Evolutionary conservation across 441 rosid genomes (phyloP), one percentile per base, ranked within the genome.

Genomic region (Arabidopsis hybrid): DNA sequence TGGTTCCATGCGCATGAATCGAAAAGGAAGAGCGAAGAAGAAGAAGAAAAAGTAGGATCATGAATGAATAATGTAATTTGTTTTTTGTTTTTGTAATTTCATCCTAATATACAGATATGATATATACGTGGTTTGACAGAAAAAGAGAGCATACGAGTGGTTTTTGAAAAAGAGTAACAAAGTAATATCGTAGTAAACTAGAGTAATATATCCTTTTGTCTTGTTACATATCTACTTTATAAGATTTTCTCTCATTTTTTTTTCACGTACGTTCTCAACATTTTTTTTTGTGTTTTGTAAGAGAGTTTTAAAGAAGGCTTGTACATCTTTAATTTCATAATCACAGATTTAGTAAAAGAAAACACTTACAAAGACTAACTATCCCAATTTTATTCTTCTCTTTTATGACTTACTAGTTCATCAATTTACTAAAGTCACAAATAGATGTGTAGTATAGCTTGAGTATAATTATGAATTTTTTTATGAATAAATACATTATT

Each of bases 1-100:
- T 95, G 73, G 97, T 91, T 45, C 96, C 85, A 39, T 95, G 99
- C 78, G 89, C 85, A 29, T 95, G 84, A 86, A 6, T n/a, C 21
- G 21, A 34, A 43, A 75, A 67, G 43, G 59, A 62, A 56, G 60
- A 55, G 74, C 36, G 8, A 40, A 39, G 56, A 14, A 11, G 67
- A 45, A 69, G 32, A 31, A 18, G 31, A 29, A 56, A n/a, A 65
- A 10, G 35, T 65, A 71, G 67, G 72, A 65, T 59, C 46, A 35
- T 38, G 39, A 42, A 71, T 39, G 66, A 76, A 65, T 72, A 77
- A 72, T 72, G 77, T 66, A 67, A 77, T 77, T 65, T 71, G 63
- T 21, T 21, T 21, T 21, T 21, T 21, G 0, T 38, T 50, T 31
- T 31, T 31, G 4, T 46, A 0, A 31, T 46, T 68, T 75, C 0